Conservation (phyloP, 495 filamentous ascomycete genomes). For the Collariella sp. region DNA sequence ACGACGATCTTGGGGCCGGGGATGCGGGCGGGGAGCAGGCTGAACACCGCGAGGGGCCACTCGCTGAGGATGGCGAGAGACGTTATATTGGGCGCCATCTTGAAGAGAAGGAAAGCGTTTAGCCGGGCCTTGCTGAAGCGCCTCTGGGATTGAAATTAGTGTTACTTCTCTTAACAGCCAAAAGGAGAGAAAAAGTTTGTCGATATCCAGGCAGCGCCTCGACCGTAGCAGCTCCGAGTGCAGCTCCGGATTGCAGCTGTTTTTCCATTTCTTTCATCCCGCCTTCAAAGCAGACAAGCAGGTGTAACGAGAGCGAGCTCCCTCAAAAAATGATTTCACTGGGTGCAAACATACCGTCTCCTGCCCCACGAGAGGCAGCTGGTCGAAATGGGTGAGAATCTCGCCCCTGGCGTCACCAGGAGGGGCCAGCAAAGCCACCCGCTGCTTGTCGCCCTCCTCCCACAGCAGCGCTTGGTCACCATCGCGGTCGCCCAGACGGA, state of each 20-base stretch:
- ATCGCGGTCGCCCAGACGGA: neutral
- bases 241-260: too few species aligned
- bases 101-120: neutral
- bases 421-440: too few species aligned
- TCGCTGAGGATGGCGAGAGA: neutral
- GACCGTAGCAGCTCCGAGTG: too few species aligned
- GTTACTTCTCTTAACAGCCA: too few species aligned
- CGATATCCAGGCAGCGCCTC: too few species aligned
- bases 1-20: neutral
- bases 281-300: too few species aligned
- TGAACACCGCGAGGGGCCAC: neutral
- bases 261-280: too few species aligned
- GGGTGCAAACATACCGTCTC: too few species aligned
- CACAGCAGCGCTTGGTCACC: neutral
- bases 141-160: neutral
- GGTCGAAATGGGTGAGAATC: neutral
- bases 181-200: too few species aligned
- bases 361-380: neutral
- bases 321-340: too few species aligned
- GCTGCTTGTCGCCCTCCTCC: neutral
- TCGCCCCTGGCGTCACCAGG: neutral
- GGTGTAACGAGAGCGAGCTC: too few species aligned
- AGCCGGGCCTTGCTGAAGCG: neutral
- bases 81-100: neutral
- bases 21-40: neutral